Conservation (phyloP, 2,329 filamentous ascomycete genomes). For the Cladophialophora immunda region DNA sequence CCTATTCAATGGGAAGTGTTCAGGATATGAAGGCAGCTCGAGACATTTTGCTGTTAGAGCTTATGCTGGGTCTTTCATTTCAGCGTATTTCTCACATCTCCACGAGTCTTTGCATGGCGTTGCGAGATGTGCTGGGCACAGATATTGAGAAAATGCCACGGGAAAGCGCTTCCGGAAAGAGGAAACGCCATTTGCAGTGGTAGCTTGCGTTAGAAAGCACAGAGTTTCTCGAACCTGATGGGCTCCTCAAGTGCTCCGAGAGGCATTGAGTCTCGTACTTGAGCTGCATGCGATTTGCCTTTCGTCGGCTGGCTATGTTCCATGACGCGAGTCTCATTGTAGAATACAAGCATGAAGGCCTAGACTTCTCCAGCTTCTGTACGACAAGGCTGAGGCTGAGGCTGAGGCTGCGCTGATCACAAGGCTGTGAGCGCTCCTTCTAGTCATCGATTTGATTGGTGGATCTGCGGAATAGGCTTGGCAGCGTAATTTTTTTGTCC, state of each 20-base stretch:
- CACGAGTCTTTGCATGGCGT: no score
- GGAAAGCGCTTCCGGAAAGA: no score
- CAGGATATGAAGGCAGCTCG: not conserved
- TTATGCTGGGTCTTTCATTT: not conserved
- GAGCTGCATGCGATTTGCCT: no score
- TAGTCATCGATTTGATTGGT: not conserved
- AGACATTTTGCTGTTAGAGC: not conserved
- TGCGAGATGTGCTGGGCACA: no score
- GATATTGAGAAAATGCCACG: no score
- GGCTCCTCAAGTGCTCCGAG: no score
- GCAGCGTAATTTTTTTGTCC: conserved; percentile 10
- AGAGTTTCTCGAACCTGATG: no score
- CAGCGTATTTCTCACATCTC: not conserved
- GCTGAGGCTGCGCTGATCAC: not conserved
- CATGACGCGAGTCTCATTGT: not conserved
- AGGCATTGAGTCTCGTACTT: no score
- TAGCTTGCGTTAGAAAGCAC: no score
- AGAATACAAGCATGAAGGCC: no score
- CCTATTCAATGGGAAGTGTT: not conserved
- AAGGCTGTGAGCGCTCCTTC: conserved; percentile 2
- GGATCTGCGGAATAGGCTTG: conserved; percentile 10
- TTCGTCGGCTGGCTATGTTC: not conserved
- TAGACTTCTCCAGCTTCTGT: not conserved
- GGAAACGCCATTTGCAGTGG: no score
- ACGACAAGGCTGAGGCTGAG: not conserved